Conservation (phyloP, 345 rosid genomes). For the Hibiscus tridactylites region DNA sequence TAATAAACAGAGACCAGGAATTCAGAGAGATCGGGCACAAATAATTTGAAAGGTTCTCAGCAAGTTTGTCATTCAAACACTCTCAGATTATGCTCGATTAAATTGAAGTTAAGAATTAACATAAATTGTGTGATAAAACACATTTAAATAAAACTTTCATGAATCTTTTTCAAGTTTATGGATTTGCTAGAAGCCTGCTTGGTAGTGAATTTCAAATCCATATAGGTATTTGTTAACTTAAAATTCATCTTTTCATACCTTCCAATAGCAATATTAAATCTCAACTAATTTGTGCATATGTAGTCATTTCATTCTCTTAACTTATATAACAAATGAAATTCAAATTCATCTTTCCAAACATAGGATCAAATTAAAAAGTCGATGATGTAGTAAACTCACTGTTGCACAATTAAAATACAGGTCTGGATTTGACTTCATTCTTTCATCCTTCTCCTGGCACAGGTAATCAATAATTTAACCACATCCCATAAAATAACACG, state of each 20-base stretch:
- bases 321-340: neutral
- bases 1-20: neutral
- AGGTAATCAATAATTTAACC: constrained; percentile 12
- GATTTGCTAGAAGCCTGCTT: neutral
- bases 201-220: neutral
- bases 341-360: neutral
- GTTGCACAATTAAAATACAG: constrained; percentile 63
- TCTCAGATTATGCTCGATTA: neutral
- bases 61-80: neutral
- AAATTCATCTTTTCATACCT: neutral
- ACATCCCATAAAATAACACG: neutral
- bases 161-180: neutral
- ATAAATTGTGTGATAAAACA: neutral
- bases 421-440: constrained; percentile 60
- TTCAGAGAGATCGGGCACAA: neutral
- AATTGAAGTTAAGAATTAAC: neutral
- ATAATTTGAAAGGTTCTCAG: neutral
- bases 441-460: constrained; percentile 61
- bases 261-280: neutral
- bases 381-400: constrained; percentile 31
- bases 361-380: neutral
- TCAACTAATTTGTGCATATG: neutral
- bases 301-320: neutral
- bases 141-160: neutral
- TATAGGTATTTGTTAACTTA: neutral